Evolutionary conservation across 257 asterid species (phyloP).

Genomic region (Plantago major): DNA sequence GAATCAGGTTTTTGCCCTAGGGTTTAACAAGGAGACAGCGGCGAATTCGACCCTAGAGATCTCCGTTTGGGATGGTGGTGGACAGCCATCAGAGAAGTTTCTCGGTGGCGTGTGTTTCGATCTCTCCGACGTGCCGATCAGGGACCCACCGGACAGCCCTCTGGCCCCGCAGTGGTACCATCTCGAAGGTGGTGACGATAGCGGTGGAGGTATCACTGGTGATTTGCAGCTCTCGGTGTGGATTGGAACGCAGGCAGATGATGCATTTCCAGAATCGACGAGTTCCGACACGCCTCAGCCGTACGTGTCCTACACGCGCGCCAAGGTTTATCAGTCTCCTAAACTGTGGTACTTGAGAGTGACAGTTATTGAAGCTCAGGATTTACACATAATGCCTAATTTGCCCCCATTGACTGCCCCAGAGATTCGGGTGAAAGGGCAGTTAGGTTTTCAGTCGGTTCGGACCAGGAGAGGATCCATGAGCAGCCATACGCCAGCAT

Average conservation of each 20-base stretch:
- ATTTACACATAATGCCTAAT: conserved; percentile 71
- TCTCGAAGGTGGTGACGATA: conserved; percentile 75
- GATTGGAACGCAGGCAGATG: no score
- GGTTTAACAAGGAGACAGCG: conserved; percentile 51
- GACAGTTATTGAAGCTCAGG: conserved; percentile 84
- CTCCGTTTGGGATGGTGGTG: conserved; percentile 70
- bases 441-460: conserved; percentile 73
- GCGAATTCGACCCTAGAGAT: conserved; percentile 80
- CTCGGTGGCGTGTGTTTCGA: conserved; percentile 95
- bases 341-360: conserved; percentile 87
- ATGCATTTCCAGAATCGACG: conserved; percentile 81
- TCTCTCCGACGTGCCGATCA: conserved; percentile 82
- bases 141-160: conserved; percentile 98
- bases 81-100: conserved; percentile 52
- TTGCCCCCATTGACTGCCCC: conserved; percentile 82
- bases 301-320: conserved; percentile 67
- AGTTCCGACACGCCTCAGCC: conserved; percentile 79
- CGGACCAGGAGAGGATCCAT: conserved; percentile 81
- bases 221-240: conserved; percentile 86
- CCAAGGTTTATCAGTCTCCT: conserved; percentile 93
- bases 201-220: conserved; percentile 45
- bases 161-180: conserved; percentile 97
- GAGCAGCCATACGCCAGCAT: conserved; percentile 60
- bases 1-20: conserved; percentile 72
- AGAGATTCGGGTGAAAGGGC: conserved; percentile 76